Conservation (phyloP, 495 filamentous ascomycete species). For the Pyrenula aspistea region DNA sequence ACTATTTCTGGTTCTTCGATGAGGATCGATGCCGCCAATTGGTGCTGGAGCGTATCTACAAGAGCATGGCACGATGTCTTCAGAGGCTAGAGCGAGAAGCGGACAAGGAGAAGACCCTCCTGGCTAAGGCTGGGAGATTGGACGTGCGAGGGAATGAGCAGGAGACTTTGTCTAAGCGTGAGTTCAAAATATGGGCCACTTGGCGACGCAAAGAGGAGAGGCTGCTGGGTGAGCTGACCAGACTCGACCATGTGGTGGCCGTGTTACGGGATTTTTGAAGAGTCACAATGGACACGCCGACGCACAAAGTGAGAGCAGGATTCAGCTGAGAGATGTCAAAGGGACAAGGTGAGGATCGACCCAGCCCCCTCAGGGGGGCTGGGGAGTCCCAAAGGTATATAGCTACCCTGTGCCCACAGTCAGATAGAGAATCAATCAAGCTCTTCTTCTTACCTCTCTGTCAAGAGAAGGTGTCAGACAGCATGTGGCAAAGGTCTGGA, state of each 20-base stretch:
- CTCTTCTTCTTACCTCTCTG: too few relatives aligned
- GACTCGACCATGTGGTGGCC: constrained; percentile 75
- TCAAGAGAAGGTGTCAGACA: too few relatives aligned
- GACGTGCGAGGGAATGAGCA: constrained; percentile 78
- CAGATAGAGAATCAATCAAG: too few relatives aligned
- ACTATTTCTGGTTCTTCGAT: constrained; percentile 89
- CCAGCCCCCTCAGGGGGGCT: too few relatives aligned
- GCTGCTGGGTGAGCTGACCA: constrained; percentile 60
- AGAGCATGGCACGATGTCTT: constrained; percentile 74
- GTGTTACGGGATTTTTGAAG: constrained; percentile 72
- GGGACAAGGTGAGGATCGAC: too few relatives aligned
- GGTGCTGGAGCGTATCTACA: constrained; percentile 68
- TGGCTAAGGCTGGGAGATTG: constrained; percentile 65
- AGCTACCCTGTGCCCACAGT: too few relatives aligned
- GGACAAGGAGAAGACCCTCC: constrained; percentile 47
- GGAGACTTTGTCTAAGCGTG: constrained; percentile 53
- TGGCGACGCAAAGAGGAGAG: constrained; percentile 65
- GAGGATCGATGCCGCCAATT: constrained; percentile 49
- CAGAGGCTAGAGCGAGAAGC: constrained; percentile 66
- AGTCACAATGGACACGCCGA: too few relatives aligned
- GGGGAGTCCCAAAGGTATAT: too few relatives aligned
- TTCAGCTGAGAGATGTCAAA: too few relatives aligned
- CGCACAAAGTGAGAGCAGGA: too few relatives aligned
- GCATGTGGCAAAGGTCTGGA: too few relatives aligned
- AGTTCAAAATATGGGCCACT: constrained; percentile 50